phyloP scores from a whole-genome alignment of 2,329 filamentous ascomycete species.

The Pseudogymnoascus sp. region DNA sequence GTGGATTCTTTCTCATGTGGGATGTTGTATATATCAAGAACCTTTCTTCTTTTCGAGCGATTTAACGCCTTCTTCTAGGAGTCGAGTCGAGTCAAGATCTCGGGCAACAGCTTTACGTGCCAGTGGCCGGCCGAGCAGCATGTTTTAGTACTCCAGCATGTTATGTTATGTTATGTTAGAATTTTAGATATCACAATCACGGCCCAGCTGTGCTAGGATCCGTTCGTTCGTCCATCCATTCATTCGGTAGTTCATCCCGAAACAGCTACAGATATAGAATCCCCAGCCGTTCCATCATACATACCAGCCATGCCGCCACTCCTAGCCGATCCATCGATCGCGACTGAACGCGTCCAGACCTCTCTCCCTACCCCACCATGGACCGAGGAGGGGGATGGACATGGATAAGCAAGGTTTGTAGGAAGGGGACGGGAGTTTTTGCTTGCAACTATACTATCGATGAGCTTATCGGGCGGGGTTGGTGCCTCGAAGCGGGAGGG shows the following conservation, averaged over 20 bases:
- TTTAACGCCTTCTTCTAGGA: neutral
- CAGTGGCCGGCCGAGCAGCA: neutral
- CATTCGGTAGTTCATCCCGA: neutral
- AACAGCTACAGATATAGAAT: neutral
- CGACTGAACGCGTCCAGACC: too few relatives aligned
- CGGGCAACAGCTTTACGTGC: neutral
- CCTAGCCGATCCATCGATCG: too few relatives aligned
- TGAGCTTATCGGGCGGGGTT: neutral
- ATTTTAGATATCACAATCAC: neutral
- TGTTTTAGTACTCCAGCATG: neutral
- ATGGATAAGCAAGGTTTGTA: too few relatives aligned
- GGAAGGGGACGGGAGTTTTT: too few relatives aligned
- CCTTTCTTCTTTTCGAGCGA: neutral
- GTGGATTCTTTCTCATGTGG: neutral
- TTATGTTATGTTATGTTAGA: neutral
- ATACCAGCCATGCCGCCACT: too few relatives aligned
- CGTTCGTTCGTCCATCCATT: neutral
- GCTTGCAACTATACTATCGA: too few relatives aligned
- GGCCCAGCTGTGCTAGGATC: neutral
- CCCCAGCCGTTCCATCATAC: too few relatives aligned
- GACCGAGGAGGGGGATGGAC: too few relatives aligned
- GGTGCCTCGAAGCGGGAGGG: neutral
- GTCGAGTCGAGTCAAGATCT: neutral
- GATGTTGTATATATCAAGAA: neutral
- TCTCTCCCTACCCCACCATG: too few relatives aligned